Base-by-base conservation (phyloP, 1,139 yeast genomes). In the Taphrina wiesneri region DNA sequence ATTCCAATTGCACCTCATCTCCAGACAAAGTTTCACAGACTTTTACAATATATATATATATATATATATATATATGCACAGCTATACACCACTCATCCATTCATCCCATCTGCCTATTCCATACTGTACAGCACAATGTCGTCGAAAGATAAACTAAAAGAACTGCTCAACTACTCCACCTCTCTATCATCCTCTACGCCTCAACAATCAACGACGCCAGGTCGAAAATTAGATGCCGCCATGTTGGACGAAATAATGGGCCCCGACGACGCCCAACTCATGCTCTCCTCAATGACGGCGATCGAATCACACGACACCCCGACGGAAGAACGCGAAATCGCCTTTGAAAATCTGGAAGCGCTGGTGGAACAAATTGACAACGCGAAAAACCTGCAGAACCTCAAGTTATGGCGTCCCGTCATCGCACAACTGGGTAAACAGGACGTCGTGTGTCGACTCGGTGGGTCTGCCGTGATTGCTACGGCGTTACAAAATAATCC, bases 301-400 rank as follows among this genome's bases (percentile, higher is more conserved):
- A 85, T 89, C 6, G 75, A 77, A n/a, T 83, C 85, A n/a, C n/a
- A 2, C 19, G 86, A 84, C 56, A 86, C 86, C 21, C 81, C 81
- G 2, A 73, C 83, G 36, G 93, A 87, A 23, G 82, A 83, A 73
- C 86, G 86, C 71, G 81, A 86, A 67, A 83, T 85, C 17, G 97
- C 98, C 0, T 82, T 92, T 69, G 98, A 93, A 70, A 90, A 91
- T 75, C 87, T 92, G 73, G 97, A 93, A 75, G 90, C 92, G 95
- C 81, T 93, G 67, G 88, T 93, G 68, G 99, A 93, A 75, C 91
- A 91, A 74, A 78, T 93, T 71, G 99, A 93, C 76, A 93, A 93
- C 75, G 98, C 99, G 26, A 92, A 93, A 76, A 91, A 71, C 32
- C 66, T 93, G 70, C 93, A 88, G 70, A 88, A 88, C 72, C 76